Evolutionary conservation across 2,329 filamentous ascomycete genomes (phyloP), one percentile per base, ranked within the genome.

Genomic region (Trichoderma citrinoviride): DNA sequence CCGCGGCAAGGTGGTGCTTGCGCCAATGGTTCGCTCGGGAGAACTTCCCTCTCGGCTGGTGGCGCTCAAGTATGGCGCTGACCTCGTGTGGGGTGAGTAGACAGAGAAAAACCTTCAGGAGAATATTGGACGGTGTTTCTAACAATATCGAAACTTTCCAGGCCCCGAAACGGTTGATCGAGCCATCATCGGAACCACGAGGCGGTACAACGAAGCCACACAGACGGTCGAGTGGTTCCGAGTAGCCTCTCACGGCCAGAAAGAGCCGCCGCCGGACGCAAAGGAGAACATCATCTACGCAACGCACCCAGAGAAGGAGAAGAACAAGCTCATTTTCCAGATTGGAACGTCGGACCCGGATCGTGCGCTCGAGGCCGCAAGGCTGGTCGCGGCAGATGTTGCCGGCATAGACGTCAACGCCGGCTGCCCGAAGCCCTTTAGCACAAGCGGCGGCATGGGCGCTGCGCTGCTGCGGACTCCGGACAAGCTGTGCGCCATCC

Each of bases 401-500:
- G 88, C 89, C 0, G 95, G 95, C 66, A 97, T 99, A 71, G 95
- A 98, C 76, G 90, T 99, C 67, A 99, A 99, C 76, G 93, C 95
- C 0, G 95, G 95, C n/a, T 99, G 95, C 74, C 95, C 95, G 0
- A 99, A 99, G 77, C 91, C 94, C 0, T 99, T 99, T 78, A 96
- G 91, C 73, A 97, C 94, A 2, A 86, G 85, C 68, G 93, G 93
- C 66, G 95, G 95, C 55, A 99, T 99, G 95, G 95, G 95, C 55
- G 95, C 95, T 0, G 94, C 93, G 1, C 84, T 99, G 21, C 84
- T 99, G 17, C 87, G 86, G 70, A 94, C 90, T 0, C 94, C 95
- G 0, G 93, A 98, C 69, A 87, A 86, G 72, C 85, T 99, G 1
- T 90, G 88, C 71, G 84, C 88, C 0, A 99, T 99, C 68, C 83